Evolutionary conservation across 2,329 filamentous ascomycete genomes (phyloP), one percentile per base, ranked within the genome.

Genomic region (Colletotrichum tropicale): DNA sequence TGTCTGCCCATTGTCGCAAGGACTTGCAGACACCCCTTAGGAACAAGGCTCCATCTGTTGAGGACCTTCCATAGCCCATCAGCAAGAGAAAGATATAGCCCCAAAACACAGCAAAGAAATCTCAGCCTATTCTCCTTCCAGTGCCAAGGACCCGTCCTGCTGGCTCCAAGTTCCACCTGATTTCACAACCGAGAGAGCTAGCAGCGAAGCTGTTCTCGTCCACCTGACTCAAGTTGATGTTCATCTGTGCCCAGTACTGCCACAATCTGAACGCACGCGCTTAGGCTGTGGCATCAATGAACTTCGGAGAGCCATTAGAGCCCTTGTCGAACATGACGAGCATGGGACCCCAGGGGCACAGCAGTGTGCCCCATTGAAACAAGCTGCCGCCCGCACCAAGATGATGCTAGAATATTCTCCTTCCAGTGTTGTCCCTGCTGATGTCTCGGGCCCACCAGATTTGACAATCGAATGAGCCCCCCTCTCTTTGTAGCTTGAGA

Each of bases 1-100:
- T 43, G 38, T 43, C 38, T n/a, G 5, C 5, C 5, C 18, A 43
- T 12, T 43, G 38, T 43, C 38, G 9, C 10, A 13, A 48, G 21
- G 18, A 48, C 10, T 6, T 21, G n/a, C 9, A 48, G 10, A n/a
- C 0, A 2, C 5, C 18, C 1, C 18, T 4, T 2, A n/a, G n/a
- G 1, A 48, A 4, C 43, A 4, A 13, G 10, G 43, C 10, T 21
- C 10, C 18, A 21, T 21, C 3, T 21, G 10, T 13, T 21, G n/a
- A 13, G n/a, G 1, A 48, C 12, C n/a, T 21, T 48, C 9, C 10
- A 21, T 2, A 13, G 0, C 6, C 43, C 18, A 21, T n/a, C n/a
- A 21, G 10, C 10, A 7, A 8, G 2, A 21, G 43, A 48, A 48
- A 21, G n/a, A n/a, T 21, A 13, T 6, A 21, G 1, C n/a, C 10